Evolutionary conservation across 2,329 filamentous ascomycete species (phyloP).

Genomic region (Aspergillus neoniger): DNA sequence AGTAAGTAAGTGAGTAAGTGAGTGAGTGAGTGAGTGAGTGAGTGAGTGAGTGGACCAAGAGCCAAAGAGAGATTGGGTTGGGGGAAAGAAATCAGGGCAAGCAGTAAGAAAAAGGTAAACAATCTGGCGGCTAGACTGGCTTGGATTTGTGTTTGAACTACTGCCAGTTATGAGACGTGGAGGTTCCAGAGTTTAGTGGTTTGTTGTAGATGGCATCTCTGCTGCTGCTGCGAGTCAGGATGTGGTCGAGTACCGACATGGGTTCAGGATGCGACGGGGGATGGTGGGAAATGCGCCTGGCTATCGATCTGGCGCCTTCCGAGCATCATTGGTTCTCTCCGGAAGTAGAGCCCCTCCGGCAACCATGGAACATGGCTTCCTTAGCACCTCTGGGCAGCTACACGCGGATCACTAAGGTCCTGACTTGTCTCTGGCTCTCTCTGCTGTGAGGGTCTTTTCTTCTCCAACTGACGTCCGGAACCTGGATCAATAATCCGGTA

Average conservation of each 20-base stretch:
- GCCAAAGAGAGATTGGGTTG: too few relatives aligned
- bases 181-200: not conserved
- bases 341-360: constrained; percentile 14
- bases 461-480: not conserved
- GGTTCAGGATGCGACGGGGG: constrained; percentile 4
- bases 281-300: not conserved
- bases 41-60: too few relatives aligned
- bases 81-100: constrained; percentile 1
- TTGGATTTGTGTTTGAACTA: not conserved
- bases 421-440: too few relatives aligned
- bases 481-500: constrained; percentile 1
- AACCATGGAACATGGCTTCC: constrained; percentile 18
- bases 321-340: not conserved
- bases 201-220: not conserved
- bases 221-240: not conserved
- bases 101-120: not conserved
- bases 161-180: not conserved
- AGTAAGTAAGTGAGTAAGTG: too few relatives aligned
- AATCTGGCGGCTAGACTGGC: not conserved
- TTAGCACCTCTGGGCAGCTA: constrained; percentile 7
- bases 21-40: too few relatives aligned
- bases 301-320: not conserved
- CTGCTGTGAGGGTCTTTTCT: not conserved
- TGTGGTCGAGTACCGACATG: not conserved
- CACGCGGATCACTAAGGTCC: constrained; percentile 4